A percentile compares a stretch with the other conserved stretches of the same genome.
phyloP scores from a whole-genome alignment of 73 alveolate species.

The Paramecium pentaurelia region DNA sequence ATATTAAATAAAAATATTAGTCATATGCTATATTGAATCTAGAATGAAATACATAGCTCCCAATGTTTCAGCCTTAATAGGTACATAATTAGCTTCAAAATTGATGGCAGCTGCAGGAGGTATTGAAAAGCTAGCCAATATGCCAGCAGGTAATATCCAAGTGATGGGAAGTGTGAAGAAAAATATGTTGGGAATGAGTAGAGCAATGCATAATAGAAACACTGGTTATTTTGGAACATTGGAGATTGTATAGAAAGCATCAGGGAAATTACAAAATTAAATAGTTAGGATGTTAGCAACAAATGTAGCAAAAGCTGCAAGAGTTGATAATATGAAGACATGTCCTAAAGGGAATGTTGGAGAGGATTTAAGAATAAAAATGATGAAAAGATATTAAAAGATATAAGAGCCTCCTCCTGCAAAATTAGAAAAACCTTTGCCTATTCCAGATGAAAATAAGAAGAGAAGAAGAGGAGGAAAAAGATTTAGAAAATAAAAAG shows the following conservation, averaged over 20 bases:
- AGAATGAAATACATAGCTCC: constrained; percentile 92
- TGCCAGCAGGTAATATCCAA: constrained; percentile 94
- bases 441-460: constrained; percentile 92
- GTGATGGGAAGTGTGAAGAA: constrained; percentile 90
- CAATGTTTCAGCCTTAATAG: constrained; percentile 83
- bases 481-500: constrained; percentile 79
- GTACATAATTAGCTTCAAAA: constrained; percentile 88
- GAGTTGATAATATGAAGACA: constrained; percentile 83
- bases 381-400: constrained; percentile 81
- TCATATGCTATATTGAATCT: constrained; percentile 71
- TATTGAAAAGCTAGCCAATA: constrained; percentile 79
- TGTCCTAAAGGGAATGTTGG: constrained; percentile 85
- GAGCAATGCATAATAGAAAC: constrained; percentile 78
- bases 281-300: constrained; percentile 92
- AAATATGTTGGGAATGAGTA: constrained; percentile 80
- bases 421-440: constrained; percentile 83
- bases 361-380: constrained; percentile 69
- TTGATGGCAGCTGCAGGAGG: constrained; percentile 96
- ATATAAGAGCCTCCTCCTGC: constrained; percentile 81
- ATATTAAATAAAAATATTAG: constrained; percentile 6
- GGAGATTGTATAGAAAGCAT: constrained; percentile 81
- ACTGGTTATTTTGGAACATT: constrained; percentile 85
- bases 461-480: constrained; percentile 95
- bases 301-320: constrained; percentile 95
- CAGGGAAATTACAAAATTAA: constrained; percentile 73